A percentile compares a stretch with the other conserved stretches of the same genome.
These are phyloP conservation scores for Teratosphaeriaceae sp. DNA, from an alignment of 2,329 filamentous ascomycete species.

Conservation along the genomic window DNA sequence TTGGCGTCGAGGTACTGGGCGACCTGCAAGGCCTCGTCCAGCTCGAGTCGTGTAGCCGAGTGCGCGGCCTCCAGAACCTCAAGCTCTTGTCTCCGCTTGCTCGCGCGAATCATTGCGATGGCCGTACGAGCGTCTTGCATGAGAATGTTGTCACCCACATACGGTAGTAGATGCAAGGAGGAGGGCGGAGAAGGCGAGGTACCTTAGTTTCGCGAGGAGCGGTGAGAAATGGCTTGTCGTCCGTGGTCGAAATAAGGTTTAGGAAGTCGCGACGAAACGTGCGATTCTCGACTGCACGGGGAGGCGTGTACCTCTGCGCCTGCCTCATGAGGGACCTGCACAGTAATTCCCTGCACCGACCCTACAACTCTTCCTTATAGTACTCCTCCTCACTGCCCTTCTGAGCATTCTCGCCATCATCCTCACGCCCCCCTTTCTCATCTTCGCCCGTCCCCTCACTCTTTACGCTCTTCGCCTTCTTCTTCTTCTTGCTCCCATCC, in stretches of 20 bases:
- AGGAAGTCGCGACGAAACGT: not conserved
- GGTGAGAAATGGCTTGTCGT: no score
- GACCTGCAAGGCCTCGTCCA: slow-evolving; percentile 1
- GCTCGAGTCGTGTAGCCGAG: not conserved
- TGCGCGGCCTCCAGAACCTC: not conserved
- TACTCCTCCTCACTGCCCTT: slow-evolving; percentile 18
- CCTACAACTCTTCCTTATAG: slow-evolving; percentile 7
- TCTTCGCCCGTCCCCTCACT: slow-evolving; percentile 25
- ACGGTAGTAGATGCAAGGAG: not conserved
- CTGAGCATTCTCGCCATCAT: slow-evolving; percentile 24
- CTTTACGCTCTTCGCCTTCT: slow-evolving; percentile 26
- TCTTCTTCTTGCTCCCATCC: slow-evolving; percentile 9
- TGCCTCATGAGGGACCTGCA: not conserved
- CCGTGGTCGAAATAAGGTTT: slow-evolving; percentile 2
- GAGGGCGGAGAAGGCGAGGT: no score
- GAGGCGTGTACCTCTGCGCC: not conserved
- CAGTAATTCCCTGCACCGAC: not conserved
- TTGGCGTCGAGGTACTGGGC: slow-evolving; percentile 3
- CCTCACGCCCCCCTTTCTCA: slow-evolving; percentile 19
- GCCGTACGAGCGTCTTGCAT: slow-evolving; percentile 1
- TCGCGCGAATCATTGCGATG: not conserved
- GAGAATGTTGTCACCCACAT: not conserved
- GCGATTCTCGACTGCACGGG: not conserved
- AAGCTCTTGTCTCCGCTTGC: slow-evolving; percentile 1
- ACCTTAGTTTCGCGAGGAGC: not conserved